Evolutionary conservation across 441 rosid species (phyloP), one percentile per base, ranked within the genome.

Genomic region (Metrosideros polymorpha): DNA sequence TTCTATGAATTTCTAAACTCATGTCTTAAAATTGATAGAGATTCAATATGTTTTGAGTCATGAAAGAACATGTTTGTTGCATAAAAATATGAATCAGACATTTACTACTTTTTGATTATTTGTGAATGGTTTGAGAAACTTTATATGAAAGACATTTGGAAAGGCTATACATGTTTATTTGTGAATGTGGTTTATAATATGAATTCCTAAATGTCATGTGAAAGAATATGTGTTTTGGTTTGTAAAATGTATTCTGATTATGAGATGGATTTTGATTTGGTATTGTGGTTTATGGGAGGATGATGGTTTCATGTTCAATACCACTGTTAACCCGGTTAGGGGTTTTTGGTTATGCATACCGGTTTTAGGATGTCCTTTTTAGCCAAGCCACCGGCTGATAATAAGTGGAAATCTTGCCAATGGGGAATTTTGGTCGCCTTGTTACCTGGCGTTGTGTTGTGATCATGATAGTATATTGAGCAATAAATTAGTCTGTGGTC

Each of bases 381-480:
- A 0, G 30, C 0, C 0, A 1, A 56, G 2, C 2, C 30, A 56
- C 7, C 6, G 14, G 3, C 6, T 12, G 3, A 50, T 24, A 10
- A 6, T 56, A 27, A 7, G 3, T 56, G 17, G 1, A 12, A 7
- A 56, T 30, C 2, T 56, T 12, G 2, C 0, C 30, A 2, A 5
- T 0, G 2, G 0, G 0, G 7, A 27, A 27, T 27, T 14, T 27
- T 56, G 0, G 1, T 56, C 0, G 15, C 61, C 30, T 56, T 17
- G 22, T 52, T 7, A 52, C 1, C 3, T 5, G 0, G 30, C 0
- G 1, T 56, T 1, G 1, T 27, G 6, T 56, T 0, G 2, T 27
- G 3, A 56, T 0, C 30, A 56, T 1, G 6, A 7, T 56, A 12
- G 3, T n/a, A 27, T 27, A 27, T 12, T 56, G 30, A 27, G 30